A percentile compares a stretch with the other conserved stretches of the same genome.
Evolutionary conservation across 75 land plant species (phyloP).

Genomic region (Picea glauca): DNA sequence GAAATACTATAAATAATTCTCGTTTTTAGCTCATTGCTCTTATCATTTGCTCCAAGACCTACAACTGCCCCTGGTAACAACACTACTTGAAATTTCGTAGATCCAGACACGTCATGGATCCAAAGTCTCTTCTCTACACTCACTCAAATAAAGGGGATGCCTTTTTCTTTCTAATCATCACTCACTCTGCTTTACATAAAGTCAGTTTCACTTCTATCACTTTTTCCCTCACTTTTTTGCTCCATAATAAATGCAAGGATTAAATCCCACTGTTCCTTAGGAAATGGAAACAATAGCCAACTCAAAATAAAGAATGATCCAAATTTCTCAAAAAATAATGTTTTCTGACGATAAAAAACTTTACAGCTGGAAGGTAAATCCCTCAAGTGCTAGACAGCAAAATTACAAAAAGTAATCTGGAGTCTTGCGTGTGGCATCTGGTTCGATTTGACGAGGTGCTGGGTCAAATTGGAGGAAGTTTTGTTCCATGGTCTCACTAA

Average conservation of each 20-base stretch:
- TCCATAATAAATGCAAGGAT: background rate
- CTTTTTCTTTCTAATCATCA: slow-evolving; percentile 10
- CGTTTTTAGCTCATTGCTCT: background rate
- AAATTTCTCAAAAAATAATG: background rate
- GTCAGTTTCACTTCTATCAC: background rate
- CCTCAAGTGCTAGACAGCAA: background rate
- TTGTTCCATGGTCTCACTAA: slow-evolving; percentile 78
- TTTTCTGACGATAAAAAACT: background rate
- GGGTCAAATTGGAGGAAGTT: slow-evolving; percentile 88
- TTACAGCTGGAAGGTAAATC: slow-evolving; percentile 4
- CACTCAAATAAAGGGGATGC: slow-evolving; percentile 5
- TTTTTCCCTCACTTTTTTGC: background rate
- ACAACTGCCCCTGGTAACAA: background rate
- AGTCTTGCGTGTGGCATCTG: slow-evolving; percentile 79
- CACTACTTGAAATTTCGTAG: too few relatives aligned
- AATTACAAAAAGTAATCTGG: slow-evolving; percentile 85
- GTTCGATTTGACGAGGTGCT: slow-evolving; percentile 86
- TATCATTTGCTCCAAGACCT: background rate
- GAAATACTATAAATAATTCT: background rate
- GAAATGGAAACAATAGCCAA: slow-evolving; percentile 8
- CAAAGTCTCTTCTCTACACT: slow-evolving; percentile 11
- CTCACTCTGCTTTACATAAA: slow-evolving; percentile 5
- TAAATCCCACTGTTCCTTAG: slow-evolving; percentile 3
- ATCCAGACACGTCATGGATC: background rate
- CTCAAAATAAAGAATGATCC: slow-evolving; percentile 2